phyloP scores from a whole-genome alignment of 169 alveolate genomes.

The Plasmodium gonderi region DNA sequence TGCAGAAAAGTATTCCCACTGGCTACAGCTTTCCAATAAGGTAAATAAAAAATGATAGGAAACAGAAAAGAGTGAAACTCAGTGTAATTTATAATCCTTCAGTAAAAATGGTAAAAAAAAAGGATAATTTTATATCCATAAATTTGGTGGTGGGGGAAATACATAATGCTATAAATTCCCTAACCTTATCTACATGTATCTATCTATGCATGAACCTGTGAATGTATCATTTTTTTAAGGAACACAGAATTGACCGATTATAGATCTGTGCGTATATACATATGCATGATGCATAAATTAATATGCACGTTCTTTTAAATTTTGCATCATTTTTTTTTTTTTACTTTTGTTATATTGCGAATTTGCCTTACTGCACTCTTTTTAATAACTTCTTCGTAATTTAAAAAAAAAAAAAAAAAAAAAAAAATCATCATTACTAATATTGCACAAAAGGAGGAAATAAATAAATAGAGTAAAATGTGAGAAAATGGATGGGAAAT shows the following conservation, averaged over 20 bases:
- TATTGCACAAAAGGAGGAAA: background rate
- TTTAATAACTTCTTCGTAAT: background rate
- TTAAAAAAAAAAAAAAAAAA: background rate
- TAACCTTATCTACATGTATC: no score
- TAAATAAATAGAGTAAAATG: background rate
- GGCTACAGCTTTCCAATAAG: slow-evolving; percentile 64
- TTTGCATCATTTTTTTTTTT: background rate
- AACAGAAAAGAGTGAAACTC: background rate
- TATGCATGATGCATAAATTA: background rate
- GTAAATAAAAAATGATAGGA: background rate
- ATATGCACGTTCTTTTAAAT: background rate
- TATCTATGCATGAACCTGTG: no score
- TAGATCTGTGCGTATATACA: background rate
- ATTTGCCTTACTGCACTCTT: background rate
- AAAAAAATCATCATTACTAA: background rate
- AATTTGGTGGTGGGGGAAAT: background rate
- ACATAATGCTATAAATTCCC: background rate
- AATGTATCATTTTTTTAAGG: no score
- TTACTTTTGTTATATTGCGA: background rate
- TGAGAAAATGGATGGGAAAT: no score
- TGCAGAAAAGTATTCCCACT: slow-evolving; percentile 35
- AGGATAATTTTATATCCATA: background rate
- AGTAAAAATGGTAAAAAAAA: background rate
- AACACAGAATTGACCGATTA: no score
- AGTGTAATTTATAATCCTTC: background rate